Percentiles rank a stretch among this genome's conserved stretches.
Evolutionary conservation across 2,329 filamentous ascomycete genomes (phyloP).

Genomic region (Diatrype stigma): DNA sequence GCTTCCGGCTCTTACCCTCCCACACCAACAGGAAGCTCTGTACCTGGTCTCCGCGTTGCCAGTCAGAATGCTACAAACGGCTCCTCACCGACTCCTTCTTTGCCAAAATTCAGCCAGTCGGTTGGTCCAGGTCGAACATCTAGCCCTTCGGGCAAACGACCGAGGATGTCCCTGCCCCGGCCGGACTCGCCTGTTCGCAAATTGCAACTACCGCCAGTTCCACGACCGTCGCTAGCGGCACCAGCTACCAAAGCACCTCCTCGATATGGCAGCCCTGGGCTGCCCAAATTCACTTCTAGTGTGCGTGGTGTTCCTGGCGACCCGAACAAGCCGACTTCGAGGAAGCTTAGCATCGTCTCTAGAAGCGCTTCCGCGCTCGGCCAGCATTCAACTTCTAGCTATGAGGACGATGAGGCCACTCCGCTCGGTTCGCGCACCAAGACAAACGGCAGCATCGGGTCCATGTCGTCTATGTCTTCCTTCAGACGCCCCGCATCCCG

Average conservation of each 20-base stretch:
- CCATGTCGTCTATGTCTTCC: constrained; percentile 47
- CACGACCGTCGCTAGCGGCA: constrained; percentile 53
- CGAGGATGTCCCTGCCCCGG: constrained; percentile 75
- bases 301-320: constrained; percentile 59
- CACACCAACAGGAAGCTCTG: constrained; percentile 65
- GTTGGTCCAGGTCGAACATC: constrained; percentile 69
- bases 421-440: constrained; percentile 49
- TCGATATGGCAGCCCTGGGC: constrained; percentile 59
- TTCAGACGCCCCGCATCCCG: constrained; percentile 51
- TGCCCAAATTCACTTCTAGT: constrained; percentile 60
- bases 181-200: constrained; percentile 82
- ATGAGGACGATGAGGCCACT: constrained; percentile 55
- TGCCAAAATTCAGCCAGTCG: constrained; percentile 84
- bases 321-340: constrained; percentile 51
- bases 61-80: constrained; percentile 56
- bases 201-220: constrained; percentile 57
- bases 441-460: constrained; percentile 51
- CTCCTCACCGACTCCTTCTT: constrained; percentile 60
- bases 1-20: constrained; percentile 50
- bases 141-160: constrained; percentile 68
- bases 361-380: constrained; percentile 59
- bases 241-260: constrained; percentile 48
- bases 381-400: constrained; percentile 35
- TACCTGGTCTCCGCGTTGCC: constrained; percentile 48
- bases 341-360: constrained; percentile 48